Conservation (phyloP, 2,329 filamentous ascomycete genomes). For the Monilinia vaccinii-corymbosi region DNA sequence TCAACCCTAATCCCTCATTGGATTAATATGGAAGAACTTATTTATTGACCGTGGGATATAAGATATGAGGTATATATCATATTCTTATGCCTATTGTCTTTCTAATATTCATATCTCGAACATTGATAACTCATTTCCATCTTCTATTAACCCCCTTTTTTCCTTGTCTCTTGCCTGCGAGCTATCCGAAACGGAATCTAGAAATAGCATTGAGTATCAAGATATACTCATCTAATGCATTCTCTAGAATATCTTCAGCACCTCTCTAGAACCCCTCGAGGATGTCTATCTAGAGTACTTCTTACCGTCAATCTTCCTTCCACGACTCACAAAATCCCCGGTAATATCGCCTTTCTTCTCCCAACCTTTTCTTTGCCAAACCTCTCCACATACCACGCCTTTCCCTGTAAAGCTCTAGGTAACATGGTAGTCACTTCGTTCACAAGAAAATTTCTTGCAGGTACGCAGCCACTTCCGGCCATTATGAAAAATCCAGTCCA, state of each 20-base stretch:
- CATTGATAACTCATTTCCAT: neutral
- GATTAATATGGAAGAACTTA: neutral
- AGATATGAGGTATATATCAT: neutral
- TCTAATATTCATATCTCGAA: neutral
- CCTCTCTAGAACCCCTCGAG: neutral
- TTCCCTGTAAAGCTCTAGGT: slow-evolving; percentile 72
- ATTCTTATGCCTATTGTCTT: neutral
- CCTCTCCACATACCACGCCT: slow-evolving; percentile 75
- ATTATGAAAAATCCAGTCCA: slow-evolving; percentile 85
- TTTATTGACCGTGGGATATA: neutral
- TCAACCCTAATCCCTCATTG: neutral
- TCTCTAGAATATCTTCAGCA: neutral
- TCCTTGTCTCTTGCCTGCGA: neutral
- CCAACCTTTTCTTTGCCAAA: slow-evolving; percentile 80
- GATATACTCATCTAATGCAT: neutral
- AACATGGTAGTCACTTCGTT: slow-evolving; percentile 90
- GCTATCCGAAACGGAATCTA: neutral
- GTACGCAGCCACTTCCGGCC: slow-evolving; percentile 56
- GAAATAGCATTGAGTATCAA: neutral
- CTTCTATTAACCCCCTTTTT: neutral
- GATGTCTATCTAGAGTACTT: neutral
- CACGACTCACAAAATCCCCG: slow-evolving; percentile 30
- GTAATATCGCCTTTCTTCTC: slow-evolving; percentile 64
- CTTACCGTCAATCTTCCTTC: neutral
- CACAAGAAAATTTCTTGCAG: slow-evolving; percentile 71